Conservation (phyloP, 192 early-diverging fungal genomes). For the Dissophora ornata region DNA sequence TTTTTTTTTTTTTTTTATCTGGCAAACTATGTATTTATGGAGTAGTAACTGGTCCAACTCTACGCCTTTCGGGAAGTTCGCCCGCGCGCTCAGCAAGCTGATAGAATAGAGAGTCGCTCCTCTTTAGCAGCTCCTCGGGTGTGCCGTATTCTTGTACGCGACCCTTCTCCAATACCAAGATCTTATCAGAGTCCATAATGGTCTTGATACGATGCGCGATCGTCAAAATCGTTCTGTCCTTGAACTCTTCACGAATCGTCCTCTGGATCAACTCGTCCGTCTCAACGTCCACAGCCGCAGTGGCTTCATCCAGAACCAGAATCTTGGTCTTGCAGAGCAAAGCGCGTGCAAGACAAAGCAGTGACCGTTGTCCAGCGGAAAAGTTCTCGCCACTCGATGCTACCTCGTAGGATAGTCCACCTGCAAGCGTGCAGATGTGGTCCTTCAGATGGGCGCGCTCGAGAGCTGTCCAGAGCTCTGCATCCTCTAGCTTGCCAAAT, state of each 20-base stretch:
- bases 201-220: constrained; percentile 71
- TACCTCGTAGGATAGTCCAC: constrained; percentile 41
- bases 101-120: no score
- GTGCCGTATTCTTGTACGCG: constrained; percentile 11
- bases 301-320: constrained; percentile 54
- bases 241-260: constrained; percentile 48
- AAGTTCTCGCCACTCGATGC: constrained; percentile 73
- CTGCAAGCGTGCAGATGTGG: constrained; percentile 47
- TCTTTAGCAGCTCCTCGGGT: no score
- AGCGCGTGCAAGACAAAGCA: constrained; percentile 74
- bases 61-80: no score
- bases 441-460: constrained; percentile 64
- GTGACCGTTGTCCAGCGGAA: constrained; percentile 79
- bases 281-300: constrained; percentile 54
- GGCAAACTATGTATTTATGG: no score
- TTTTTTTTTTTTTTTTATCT: no score
- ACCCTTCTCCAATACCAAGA: constrained; percentile 58
- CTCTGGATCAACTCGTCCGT: constrained; percentile 59
- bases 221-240: constrained; percentile 50
- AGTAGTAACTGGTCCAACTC: no score
- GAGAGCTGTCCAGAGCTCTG: constrained; percentile 61
- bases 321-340: constrained; percentile 55
- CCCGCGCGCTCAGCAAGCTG: no score
- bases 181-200: constrained; percentile 65
- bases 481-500: constrained; percentile 59